Base-by-base conservation (phyloP, 192 early-diverging fungal species). In the Entomortierella beljakovae region DNA sequence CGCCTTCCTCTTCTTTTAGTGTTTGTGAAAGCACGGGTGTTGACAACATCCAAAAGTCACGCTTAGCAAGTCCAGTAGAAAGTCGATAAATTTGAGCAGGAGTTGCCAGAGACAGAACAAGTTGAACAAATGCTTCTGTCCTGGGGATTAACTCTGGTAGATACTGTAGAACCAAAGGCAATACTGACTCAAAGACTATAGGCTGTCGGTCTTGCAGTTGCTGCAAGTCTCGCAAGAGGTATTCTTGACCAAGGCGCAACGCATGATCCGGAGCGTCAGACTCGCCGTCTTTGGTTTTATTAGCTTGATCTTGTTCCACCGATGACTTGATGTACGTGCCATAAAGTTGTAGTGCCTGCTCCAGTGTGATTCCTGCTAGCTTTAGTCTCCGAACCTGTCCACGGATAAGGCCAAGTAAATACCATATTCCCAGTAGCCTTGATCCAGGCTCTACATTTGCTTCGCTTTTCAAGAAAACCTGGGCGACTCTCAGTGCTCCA, bases 1-100 rank as follows among this genome's bases (percentile, higher is more conserved):
- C 51, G 16, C 25, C 28, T 13, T 53, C 18, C 13, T 54, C 52
- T 53, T n/a, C 5, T 7, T 33, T 8, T 2, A 35, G 15, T 48
- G 22, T 23, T 32, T 26, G 18, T 3, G 35, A 10, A n/a, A 25
- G 35, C 6, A 34, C 22, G 31, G 55, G 61, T 11, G 42, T 63
- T 8, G 62, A 79, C 32, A 79, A 25, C 32, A 79, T 28, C 20
- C 42, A 4, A 37, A 64, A 79, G 15, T 69, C 62, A 22, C 75
- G 49, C 13, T 33, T 48, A 2, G 26, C 37, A 20, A 79, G 40
- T 8, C 67, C 68, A 33, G 48, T 52, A 6, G 66, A 69, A 3
- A 90, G 70, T 3, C 71, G 64, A 51, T 83, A 85, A 16, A 90
- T 83, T 40, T 86, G 84, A 7, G 81, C 64, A 62, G 86, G 87